Base-by-base conservation (phyloP, 2,329 filamentous ascomycete genomes). In the Trichoderma koningiopsis region DNA sequence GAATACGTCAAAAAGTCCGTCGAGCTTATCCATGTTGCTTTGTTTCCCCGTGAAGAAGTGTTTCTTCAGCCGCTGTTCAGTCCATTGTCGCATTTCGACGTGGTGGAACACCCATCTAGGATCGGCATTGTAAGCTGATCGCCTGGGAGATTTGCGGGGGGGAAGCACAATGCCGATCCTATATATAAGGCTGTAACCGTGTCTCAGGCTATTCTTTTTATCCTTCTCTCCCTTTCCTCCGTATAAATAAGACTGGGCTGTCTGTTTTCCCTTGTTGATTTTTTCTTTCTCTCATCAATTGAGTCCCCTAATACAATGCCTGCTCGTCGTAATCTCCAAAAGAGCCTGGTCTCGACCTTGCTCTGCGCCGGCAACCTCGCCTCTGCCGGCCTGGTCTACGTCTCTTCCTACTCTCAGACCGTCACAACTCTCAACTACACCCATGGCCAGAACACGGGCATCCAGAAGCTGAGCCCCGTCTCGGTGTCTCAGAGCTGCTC, bases 401-500 rank as follows among this genome's bases (percentile, higher is more conserved):
- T 82, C 59, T 77, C 84, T 0, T 85, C 84, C 7, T 86, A 86
- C 76, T 78, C 79, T 69, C 84, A 84, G 68, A 79, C 77, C 57
- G 74, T 87, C 72, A 84, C 82, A 24, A 84, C 83, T n/a, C 79
- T 86, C 62, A 80, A 82, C 70, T 76, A 85, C 68, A 81, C 66
- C 19, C 37, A 49, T 14, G 31, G 60, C 33, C 33, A 53, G 58
- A 71, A 70, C 73, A 72, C 72, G 68, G 73, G 67, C 73, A 68
- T 68, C 69, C 57, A 68, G 74, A 74, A 68, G 68, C 81, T 89
- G 70, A 77, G 80, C 72, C 74, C 77, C 24, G 77, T 85, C 22
- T 81, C 81, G 63, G 77, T 78, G 3, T 81, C 81, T 27, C 81
- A 80, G 63, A 80, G 79, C 40, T 90, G 88, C 77, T 85, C 82